These are phyloP conservation scores for Circinella umbellata DNA, from an alignment of 371 early-diverging fungal genomes.

Conservation along the genomic window DNA sequence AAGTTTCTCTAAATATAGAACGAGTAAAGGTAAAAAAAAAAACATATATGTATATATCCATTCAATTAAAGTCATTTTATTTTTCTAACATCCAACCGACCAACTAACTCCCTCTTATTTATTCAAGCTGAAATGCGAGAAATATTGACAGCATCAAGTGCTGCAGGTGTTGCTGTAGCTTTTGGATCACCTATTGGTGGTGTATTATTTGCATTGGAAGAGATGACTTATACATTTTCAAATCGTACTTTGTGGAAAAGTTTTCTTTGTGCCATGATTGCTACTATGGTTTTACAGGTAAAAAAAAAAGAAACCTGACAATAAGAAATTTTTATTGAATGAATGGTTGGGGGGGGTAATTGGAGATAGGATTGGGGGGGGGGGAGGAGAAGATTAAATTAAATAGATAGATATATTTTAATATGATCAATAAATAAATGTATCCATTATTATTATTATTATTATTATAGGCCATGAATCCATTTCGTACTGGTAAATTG, in stretches of 20 bases:
- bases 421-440: no score
- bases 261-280: constrained; percentile 92
- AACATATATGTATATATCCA: no score
- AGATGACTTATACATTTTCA: constrained; percentile 94
- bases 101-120: neutral
- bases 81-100: no score
- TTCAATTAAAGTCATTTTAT: no score
- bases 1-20: constrained; percentile 82
- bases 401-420: no score
- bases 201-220: constrained; percentile 95
- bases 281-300: constrained; percentile 88
- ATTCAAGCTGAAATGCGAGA: constrained; percentile 81
- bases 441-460: neutral
- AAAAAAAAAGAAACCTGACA: neutral
- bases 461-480: constrained; percentile 73
- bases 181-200: constrained; percentile 78
- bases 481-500: constrained; percentile 92
- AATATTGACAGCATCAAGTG: constrained; percentile 90
- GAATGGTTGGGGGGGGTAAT: no score
- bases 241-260: constrained; percentile 94
- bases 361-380: no score
- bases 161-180: constrained; percentile 74
- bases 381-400: no score
- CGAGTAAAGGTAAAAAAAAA: constrained; percentile 70
- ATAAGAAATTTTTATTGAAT: neutral